A percentile compares a stretch with the other conserved stretches of the same genome.
Evolutionary conservation across 768 basidiomycete genomes (phyloP).

Genomic region (Gyrodon lividus): DNA sequence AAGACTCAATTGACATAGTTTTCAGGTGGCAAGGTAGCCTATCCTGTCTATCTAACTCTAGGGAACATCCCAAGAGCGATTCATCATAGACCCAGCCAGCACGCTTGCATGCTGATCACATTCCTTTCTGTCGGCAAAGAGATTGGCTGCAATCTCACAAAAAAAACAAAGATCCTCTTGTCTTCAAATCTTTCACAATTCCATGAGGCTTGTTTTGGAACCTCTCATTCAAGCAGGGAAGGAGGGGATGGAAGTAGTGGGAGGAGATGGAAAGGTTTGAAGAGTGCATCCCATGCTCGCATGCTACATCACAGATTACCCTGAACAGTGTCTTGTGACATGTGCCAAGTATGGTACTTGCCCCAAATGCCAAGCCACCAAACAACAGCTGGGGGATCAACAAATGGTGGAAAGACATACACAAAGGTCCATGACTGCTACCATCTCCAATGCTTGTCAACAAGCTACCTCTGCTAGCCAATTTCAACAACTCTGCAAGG

Average conservation of each 20-base stretch:
- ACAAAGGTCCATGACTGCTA: not conserved
- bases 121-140: conserved; percentile 36
- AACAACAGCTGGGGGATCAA: not conserved
- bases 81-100: conserved; percentile 32
- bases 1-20: conserved; percentile 44
- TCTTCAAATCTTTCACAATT: no score
- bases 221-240: conserved; percentile 7
- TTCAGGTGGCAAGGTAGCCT: conserved; percentile 40
- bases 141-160: no score
- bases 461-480: no score
- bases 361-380: not conserved
- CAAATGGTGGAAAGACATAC: not conserved
- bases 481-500: not conserved
- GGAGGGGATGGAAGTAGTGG: conserved; percentile 2
- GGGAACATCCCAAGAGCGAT: conserved; percentile 43
- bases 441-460: no score
- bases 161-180: no score
- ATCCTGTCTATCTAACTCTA: conserved; percentile 44
- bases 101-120: conserved; percentile 37
- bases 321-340: conserved; percentile 3
- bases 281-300: conserved; percentile 1
- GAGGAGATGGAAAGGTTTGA: conserved; percentile 5
- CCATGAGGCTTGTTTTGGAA: not conserved
- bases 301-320: conserved; percentile 8
- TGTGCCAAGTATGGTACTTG: not conserved